Conservation (phyloP, 169 alveolate genomes). For the Haemoproteus tartakovskyi region DNA sequence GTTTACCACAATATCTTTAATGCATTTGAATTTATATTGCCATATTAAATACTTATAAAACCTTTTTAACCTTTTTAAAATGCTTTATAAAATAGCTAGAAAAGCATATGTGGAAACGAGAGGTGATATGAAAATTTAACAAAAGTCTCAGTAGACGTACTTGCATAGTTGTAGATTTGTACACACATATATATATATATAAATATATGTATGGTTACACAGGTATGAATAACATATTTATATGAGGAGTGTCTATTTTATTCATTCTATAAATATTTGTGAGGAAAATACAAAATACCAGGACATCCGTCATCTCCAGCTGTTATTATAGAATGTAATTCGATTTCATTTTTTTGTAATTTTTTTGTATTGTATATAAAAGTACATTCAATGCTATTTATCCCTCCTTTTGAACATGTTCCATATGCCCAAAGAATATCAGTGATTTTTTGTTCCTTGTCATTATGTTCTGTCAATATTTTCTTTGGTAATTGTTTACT, state of each 20-base stretch:
- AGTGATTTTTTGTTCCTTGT: background rate
- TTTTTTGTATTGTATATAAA: conserved; percentile 40
- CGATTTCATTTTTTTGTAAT: conserved; percentile 22
- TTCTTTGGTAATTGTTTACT: background rate
- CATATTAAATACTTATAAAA: too few relatives aligned
- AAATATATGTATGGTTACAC: background rate
- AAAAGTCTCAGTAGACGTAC: too few relatives aligned
- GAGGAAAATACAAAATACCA: conserved; percentile 31
- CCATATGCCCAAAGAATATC: conserved; percentile 67
- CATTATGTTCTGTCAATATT: background rate
- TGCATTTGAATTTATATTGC: too few relatives aligned
- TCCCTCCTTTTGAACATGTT: conserved; percentile 55
- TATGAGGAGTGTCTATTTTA: background rate
- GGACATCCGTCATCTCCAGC: conserved; percentile 65
- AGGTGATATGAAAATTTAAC: too few relatives aligned
- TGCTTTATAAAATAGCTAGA: too few relatives aligned
- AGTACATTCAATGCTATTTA: conserved; percentile 61
- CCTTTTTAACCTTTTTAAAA: too few relatives aligned
- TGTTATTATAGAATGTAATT: conserved; percentile 28
- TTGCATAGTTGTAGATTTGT: background rate
- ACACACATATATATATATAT: background rate
- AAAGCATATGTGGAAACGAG: too few relatives aligned
- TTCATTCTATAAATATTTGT: conserved; percentile 5
- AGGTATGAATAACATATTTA: background rate
- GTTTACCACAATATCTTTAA: too few relatives aligned